These are phyloP conservation scores for Zygoascus flipseniorum DNA, from an alignment of 805 yeast species.

Conservation along the genomic window DNA sequence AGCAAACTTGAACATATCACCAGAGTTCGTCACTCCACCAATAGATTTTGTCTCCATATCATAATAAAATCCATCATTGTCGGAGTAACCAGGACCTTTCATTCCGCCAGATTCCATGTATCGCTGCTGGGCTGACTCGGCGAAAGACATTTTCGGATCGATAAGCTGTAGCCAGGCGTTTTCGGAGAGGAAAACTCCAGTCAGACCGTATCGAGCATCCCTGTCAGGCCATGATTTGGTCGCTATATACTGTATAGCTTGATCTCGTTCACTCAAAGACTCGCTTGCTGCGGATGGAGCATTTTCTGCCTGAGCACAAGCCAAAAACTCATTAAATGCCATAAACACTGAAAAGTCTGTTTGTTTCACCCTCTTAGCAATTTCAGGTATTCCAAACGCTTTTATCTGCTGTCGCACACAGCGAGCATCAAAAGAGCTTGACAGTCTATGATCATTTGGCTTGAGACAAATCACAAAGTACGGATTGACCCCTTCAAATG, in stretches of 20 bases:
- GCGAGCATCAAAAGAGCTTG: slow-evolving; percentile 33
- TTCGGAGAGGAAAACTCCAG: slow-evolving; percentile 35
- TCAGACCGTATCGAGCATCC: slow-evolving; percentile 31
- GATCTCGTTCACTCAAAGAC: slow-evolving; percentile 25
- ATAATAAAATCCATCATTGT: slow-evolving; percentile 24
- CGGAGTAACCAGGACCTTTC: slow-evolving; percentile 15
- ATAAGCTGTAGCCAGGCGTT: slow-evolving; percentile 33
- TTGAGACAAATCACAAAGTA: slow-evolving; percentile 35
- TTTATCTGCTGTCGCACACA: slow-evolving; percentile 35
- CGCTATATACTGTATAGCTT: slow-evolving; percentile 22
- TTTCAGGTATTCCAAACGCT: slow-evolving; percentile 34
- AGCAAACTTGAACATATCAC: slow-evolving; percentile 29
- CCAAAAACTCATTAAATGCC: slow-evolving; percentile 31
- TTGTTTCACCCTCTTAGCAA: slow-evolving; percentile 31
- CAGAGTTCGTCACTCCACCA: slow-evolving; percentile 22
- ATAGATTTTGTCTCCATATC: slow-evolving; percentile 28
- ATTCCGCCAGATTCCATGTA: slow-evolving; percentile 20
- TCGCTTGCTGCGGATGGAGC: slow-evolving; percentile 3
- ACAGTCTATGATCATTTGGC: slow-evolving; percentile 33
- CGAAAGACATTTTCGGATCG: slow-evolving; percentile 30
- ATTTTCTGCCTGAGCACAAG: slow-evolving; percentile 17
- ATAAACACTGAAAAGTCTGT: slow-evolving; percentile 32
- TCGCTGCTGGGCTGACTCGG: slow-evolving; percentile 25
- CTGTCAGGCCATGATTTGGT: slow-evolving; percentile 29
- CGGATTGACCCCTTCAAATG: slow-evolving; percentile 32